Base-by-base conservation (phyloP, 2,329 filamentous ascomycete species). In the Elsinoe necatrix region DNA sequence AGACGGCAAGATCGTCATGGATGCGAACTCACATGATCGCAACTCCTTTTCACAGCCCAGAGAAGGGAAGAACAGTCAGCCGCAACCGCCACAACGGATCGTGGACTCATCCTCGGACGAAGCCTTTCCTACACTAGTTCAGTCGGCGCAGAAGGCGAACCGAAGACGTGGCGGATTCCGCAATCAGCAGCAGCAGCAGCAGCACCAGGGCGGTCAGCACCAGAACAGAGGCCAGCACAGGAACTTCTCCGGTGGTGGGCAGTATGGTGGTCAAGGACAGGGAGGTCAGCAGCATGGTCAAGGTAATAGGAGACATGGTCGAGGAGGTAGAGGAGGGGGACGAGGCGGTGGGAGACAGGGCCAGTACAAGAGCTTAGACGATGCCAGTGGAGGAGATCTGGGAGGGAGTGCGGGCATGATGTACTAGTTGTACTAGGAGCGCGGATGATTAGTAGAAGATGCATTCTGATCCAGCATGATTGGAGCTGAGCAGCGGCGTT, bases 21-120 rank as follows among this genome's bases (percentile, higher is more conserved):
- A 52, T 31, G 21, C 25, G 3, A 25, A 39, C 7, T 23, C 31
- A 3, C 6, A 12, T 23, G 31, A 23, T 20, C 20, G 31, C 20
- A 25, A 25, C 12, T 7, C 85, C 84, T 84, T 64, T 80, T 84
- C 62, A 80, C 79, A 20, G 76, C 77, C 39, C 35, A 23, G 79
- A 80, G 25, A 80, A 84, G 35, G 79, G 64, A 47, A 39, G 41
- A 68, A 67, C 37, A 34, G 63, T 63, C 57, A 62, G 51, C 58
- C 68, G 62, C 56, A 60, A 54, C 35, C 23, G 8, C 55, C 11
- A 14, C 62, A 65, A 11, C 37, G 42, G 20, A 31, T 39, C 9
- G 29, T 51, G 16, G 54, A 47, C 18, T 21, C 45, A n/a, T 56
- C 54, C 16, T 56, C 54, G 6, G 54, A 56, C 18, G 54, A 55